Conservation (phyloP, 768 basidiomycete species). For the Boletus pseudo-olivaceus region DNA sequence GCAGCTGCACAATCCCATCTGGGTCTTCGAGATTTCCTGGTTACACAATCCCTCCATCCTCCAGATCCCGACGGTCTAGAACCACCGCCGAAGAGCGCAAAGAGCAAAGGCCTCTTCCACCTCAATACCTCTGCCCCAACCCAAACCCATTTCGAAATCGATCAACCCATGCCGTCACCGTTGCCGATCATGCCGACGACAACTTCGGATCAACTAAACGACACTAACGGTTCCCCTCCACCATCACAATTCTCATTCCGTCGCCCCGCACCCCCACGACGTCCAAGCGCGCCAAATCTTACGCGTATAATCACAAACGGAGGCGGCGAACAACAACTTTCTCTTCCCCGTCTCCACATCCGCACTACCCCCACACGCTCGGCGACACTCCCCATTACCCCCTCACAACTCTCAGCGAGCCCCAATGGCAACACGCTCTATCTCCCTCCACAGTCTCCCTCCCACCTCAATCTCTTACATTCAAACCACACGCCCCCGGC, state of each 20-base stretch:
- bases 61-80: constrained; percentile 8
- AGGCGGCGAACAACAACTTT: constrained; percentile 36
- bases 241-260: constrained; percentile 59
- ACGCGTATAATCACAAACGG: constrained; percentile 60
- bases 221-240: constrained; percentile 59
- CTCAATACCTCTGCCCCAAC: constrained; percentile 57
- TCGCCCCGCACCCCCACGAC: constrained; percentile 47
- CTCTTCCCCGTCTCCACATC: constrained; percentile 57
- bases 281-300: constrained; percentile 63
- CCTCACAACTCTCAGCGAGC: constrained; percentile 19
- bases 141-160: constrained; percentile 57
- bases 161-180: constrained; percentile 49
- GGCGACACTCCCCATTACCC: constrained; percentile 53
- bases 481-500: constrained; percentile 58
- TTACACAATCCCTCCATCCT: constrained; percentile 20
- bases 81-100: constrained; percentile 27
- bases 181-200: constrained; percentile 55
- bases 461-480: constrained; percentile 56
- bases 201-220: constrained; percentile 36
- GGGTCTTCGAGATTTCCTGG: constrained; percentile 50
- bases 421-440: constrained; percentile 19
- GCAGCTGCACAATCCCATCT: constrained; percentile 57
- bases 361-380: constrained; percentile 58
- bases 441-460: constrained; percentile 47
- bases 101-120: constrained; percentile 58